phyloP scores from a whole-genome alignment of 2,329 filamentous ascomycete species.

The Trichoderma semiorbis region DNA sequence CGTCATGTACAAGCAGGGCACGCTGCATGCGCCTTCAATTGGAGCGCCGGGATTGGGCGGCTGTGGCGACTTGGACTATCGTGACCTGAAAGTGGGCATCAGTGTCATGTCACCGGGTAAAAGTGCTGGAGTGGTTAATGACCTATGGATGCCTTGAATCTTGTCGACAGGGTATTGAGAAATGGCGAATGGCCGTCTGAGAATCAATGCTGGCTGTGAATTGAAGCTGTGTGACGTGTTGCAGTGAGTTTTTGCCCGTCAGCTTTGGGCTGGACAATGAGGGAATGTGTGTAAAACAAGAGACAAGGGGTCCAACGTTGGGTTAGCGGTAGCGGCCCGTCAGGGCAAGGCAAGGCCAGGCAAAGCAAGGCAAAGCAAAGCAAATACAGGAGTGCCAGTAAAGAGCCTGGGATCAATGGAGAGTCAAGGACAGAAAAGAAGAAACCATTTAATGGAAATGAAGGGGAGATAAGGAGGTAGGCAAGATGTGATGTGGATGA shows the following conservation, averaged over 20 bases:
- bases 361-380: background rate
- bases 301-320: background rate
- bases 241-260: background rate
- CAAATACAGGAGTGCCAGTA: background rate
- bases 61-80: slow-evolving; percentile 12
- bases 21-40: slow-evolving; percentile 7
- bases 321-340: background rate
- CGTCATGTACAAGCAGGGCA: slow-evolving; percentile 3
- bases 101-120: slow-evolving; percentile 4
- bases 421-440: background rate
- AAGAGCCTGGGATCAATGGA: background rate
- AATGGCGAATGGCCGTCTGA: background rate
- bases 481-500: background rate
- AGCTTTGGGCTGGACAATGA: background rate
- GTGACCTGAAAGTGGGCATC: slow-evolving; percentile 10
- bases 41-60: slow-evolving; percentile 1
- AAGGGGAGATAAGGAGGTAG: background rate
- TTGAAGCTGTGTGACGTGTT: slow-evolving; percentile 8
- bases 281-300: background rate
- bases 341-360: background rate
- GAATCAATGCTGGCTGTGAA: background rate
- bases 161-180: background rate
- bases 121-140: background rate
- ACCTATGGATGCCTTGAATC: background rate
- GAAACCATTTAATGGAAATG: background rate